Evolutionary conservation across 805 yeast species (phyloP).

Genomic region (Hyphopichia homilentoma): DNA sequence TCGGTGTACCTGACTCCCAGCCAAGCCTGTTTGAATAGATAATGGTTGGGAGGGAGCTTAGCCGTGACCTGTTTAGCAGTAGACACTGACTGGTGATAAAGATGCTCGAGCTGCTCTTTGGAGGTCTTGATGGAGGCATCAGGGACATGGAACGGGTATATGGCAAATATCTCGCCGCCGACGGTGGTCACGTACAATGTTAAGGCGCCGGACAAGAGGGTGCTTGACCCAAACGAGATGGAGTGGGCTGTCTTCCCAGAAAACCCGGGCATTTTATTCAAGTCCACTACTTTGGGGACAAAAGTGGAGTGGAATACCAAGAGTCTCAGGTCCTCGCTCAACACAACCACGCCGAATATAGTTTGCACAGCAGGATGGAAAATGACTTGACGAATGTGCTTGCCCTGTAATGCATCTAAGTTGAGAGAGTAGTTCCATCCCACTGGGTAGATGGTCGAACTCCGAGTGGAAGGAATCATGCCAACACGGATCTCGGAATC

Average conservation of each 20-base stretch:
- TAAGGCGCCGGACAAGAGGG: conserved; percentile 20
- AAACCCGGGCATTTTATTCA: conserved; percentile 7
- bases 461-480: not conserved
- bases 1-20: no score
- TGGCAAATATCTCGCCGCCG: conserved; percentile 17
- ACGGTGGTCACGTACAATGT: conserved; percentile 25
- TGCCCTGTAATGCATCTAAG: conserved; percentile 11
- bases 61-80: not conserved
- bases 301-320: conserved; percentile 17
- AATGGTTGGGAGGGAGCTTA: not conserved
- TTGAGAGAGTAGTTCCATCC: no score
- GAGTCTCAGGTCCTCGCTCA: conserved; percentile 16
- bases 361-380: conserved; percentile 22
- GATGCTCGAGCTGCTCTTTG: conserved; percentile 9
- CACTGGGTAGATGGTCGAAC: no score
- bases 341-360: conserved; percentile 21
- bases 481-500: not conserved
- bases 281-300: conserved; percentile 11
- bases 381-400: no score
- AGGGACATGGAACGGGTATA: conserved; percentile 24
- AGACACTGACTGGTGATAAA: conserved; percentile 8
- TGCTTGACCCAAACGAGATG: conserved; percentile 26
- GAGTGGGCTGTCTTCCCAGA: conserved; percentile 15
- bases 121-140: conserved; percentile 14
- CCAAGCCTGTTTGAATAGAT: no score